Base-by-base conservation (phyloP, 2,329 filamentous ascomycete genomes). In the Pyricularia grisea region DNA sequence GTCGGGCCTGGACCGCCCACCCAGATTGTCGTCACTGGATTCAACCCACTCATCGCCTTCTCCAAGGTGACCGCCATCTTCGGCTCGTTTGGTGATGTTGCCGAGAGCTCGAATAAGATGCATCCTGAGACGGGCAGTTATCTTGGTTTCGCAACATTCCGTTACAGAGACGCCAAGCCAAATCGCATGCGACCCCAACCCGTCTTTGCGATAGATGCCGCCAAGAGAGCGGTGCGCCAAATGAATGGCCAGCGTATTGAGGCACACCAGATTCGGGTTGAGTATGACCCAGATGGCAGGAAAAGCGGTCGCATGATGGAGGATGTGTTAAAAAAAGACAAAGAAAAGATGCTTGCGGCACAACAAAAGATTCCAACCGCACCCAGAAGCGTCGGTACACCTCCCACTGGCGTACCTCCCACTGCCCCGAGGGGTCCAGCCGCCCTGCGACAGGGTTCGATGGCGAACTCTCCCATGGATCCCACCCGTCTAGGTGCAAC, bases 121-220 rank as follows among this genome's bases (percentile, higher is more conserved):
- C 93, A 99, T 78, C 95, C 95, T 10, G 90, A 94, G 70, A 98
- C 94, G 14, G 95, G 95, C 23, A 95, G 92, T 75, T 97, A 96
- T 76, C 85, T 99, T 14, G 95, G 95, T 14, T 94, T 99, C 76
- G 97, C 92, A 72, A 92, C 93, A 20, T 93, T 99, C 76, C 89
- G 91, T 70, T 99, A 96, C 78, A 89, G 91, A 75, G 94, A 98
- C 76, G 82, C 85, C 1, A 85, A 87, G 81, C 78, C 80, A 68
- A 77, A 81, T 82, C 72, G 83, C 79, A 73, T 83, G 81, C 75
- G 88, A 80, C 74, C 82, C 73, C 75, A 81, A 1, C 79, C 85
- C 2, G 81, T 92, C 58, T 85, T 89, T 67, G 95, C 93, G 6
- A 88, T 91, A 60, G 90, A 92, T 70, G 92, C 94, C 60, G 94